Conservation (phyloP, 225 moss, liverwort and hornwort species). For the Bryum argenteum region DNA sequence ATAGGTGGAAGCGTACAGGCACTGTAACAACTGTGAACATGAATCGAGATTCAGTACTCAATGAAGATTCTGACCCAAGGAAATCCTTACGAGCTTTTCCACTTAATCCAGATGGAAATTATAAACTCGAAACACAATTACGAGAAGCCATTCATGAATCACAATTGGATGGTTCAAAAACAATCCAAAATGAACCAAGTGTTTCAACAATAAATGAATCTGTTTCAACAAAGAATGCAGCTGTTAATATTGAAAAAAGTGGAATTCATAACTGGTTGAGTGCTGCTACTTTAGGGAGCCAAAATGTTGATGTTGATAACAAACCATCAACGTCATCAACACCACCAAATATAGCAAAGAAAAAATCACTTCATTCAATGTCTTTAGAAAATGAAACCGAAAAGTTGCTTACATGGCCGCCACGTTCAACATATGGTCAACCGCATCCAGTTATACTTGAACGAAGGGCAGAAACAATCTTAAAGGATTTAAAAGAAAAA, state of each 20-base stretch:
- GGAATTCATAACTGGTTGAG: no score
- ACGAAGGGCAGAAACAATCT: slow-evolving; percentile 52
- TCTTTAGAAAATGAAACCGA: slow-evolving; percentile 65
- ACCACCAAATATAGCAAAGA: not conserved
- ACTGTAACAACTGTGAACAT: slow-evolving; percentile 30
- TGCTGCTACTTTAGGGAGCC: no score
- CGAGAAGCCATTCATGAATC: slow-evolving; percentile 38
- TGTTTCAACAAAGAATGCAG: not conserved
- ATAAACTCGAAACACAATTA: slow-evolving; percentile 54
- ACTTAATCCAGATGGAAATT: slow-evolving; percentile 41
- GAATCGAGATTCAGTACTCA: slow-evolving; percentile 19
- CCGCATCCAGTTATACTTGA: slow-evolving; percentile 84
- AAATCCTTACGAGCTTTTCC: slow-evolving; percentile 30
- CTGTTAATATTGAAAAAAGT: not conserved
- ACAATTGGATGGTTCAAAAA: slow-evolving; percentile 23
- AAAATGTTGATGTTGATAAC: no score
- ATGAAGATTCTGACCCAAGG: not conserved
- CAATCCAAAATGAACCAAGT: not conserved
- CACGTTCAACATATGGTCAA: slow-evolving; percentile 55
- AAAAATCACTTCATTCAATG: slow-evolving; percentile 41
- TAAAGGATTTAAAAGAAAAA: slow-evolving; percentile 56
- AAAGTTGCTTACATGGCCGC: slow-evolving; percentile 79
- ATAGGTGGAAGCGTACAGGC: slow-evolving; percentile 50
- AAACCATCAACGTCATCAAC: not conserved
- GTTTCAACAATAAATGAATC: slow-evolving; percentile 20